Evolutionary conservation across 1,139 yeast genomes (phyloP), one percentile per base, ranked within the genome.

Genomic region (Nakaseomyces nivariensis): DNA sequence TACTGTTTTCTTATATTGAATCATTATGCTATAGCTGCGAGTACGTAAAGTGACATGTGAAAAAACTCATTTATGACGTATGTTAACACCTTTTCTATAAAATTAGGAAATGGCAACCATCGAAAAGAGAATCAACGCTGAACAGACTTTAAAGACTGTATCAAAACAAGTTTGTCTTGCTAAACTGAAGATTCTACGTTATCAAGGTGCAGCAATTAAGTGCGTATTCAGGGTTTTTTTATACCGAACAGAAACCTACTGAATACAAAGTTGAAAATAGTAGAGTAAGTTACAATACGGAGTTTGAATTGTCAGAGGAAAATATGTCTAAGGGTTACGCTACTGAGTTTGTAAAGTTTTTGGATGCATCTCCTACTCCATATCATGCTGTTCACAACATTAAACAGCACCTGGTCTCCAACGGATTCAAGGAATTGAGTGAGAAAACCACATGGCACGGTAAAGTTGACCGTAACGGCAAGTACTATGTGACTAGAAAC

Each of bases 331-430:
- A 50, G n/a, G 29, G 51, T 22, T 63, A 62, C 48, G 63, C 68
- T n/a, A 54, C 60, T 53, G 82, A 82, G 51, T 87, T 90, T 62
- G 72, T 90, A 49, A 76, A 79, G 52, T 92, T 84, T 63, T 84
- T 92, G 58, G 88, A 89, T 68, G 76, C 76, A 3, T 85, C 96
- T 0, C 97, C 97, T 31, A 85, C 97, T 0, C 97, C 98, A 0
- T 92, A 89, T 67, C 98, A 92, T 67, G 96, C 92, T 1, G 96
- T 90, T 3, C 76, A 78, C 47, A 74, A 77, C 29, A 80, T 83
- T 45, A 82, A 82, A 60, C 60, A 69, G 17, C 68, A 74, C 50
- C 73, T 92, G 41, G 49, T 63, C 3, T 63, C 68, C 2, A 77
- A 80, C n/a, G 95, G 95, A 0, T 90, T 87, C 63, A 64, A 62